Evolutionary conservation across 371 early-diverging fungal genomes (phyloP).

Genomic region (Lichtheimia ramosa): DNA sequence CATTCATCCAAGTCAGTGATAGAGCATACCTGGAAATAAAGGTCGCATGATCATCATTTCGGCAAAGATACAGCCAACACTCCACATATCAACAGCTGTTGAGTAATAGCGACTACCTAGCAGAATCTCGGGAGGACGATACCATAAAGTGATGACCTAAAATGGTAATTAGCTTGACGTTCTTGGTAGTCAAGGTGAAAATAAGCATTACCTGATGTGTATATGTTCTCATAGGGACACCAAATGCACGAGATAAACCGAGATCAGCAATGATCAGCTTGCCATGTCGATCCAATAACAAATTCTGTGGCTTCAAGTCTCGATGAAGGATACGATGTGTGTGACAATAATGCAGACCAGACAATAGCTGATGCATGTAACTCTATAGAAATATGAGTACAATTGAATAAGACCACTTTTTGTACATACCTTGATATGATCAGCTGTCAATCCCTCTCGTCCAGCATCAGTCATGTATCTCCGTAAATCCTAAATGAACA

Average conservation of each 20-base stretch:
- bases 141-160: slow-evolving; percentile 96
- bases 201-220: slow-evolving; percentile 82
- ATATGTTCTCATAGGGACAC: slow-evolving; percentile 87
- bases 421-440: slow-evolving; percentile 68
- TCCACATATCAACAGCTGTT: slow-evolving; percentile 82
- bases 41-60: slow-evolving; percentile 90
- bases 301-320: slow-evolving; percentile 92
- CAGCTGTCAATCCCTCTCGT: slow-evolving; percentile 57
- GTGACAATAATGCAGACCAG: slow-evolving; percentile 87
- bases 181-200: too few species aligned
- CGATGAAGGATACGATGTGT: slow-evolving; percentile 88
- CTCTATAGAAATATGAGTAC: slow-evolving; percentile 53
- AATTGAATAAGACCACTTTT: not conserved
- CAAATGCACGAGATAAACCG: slow-evolving; percentile 90
- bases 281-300: slow-evolving; percentile 89
- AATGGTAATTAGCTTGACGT: not conserved
- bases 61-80: slow-evolving; percentile 83
- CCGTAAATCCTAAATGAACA: slow-evolving; percentile 77
- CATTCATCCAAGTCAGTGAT: too few species aligned
- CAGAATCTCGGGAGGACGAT: slow-evolving; percentile 80
- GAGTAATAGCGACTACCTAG: slow-evolving; percentile 68
- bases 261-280: slow-evolving; percentile 94
- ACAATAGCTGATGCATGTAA: slow-evolving; percentile 86
- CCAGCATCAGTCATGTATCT: slow-evolving; percentile 85
- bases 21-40: slow-evolving; percentile 72